phyloP scores from a whole-genome alignment of 805 yeast genomes.

The Saccharomyces paradoxus region DNA sequence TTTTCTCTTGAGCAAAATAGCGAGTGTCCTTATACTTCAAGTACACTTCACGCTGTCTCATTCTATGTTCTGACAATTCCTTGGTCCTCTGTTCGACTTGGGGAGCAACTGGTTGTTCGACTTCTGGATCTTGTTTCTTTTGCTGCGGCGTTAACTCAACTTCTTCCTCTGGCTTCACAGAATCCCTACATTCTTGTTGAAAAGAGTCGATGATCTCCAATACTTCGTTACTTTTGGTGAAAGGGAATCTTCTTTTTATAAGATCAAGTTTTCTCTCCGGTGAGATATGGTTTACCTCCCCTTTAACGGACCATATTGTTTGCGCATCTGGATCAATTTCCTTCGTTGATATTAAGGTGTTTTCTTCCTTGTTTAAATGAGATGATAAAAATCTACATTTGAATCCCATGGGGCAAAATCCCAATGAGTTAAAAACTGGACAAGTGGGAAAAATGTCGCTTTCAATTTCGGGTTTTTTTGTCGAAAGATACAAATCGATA shows the following conservation, averaged over 20 bases:
- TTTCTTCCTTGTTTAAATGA: slow-evolving; percentile 48
- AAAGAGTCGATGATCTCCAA: slow-evolving; percentile 58
- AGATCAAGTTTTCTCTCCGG: slow-evolving; percentile 32
- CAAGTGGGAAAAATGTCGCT: slow-evolving; percentile 45
- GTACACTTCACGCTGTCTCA: slow-evolving; percentile 26
- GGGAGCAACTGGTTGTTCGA: slow-evolving; percentile 5
- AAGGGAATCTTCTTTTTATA: slow-evolving; percentile 48
- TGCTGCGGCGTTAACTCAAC: slow-evolving; percentile 29
- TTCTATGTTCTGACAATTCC: slow-evolving; percentile 28
- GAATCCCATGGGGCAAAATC: slow-evolving; percentile 86
- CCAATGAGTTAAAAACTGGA: slow-evolving; percentile 75
- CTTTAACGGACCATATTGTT: slow-evolving; percentile 29
- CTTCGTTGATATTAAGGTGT: slow-evolving; percentile 34
- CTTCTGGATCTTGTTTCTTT: slow-evolving; percentile 4
- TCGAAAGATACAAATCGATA: slow-evolving; percentile 49
- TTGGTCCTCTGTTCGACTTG: slow-evolving; percentile 20
- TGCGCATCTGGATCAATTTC: slow-evolving; percentile 21
- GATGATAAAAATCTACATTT: slow-evolving; percentile 86
- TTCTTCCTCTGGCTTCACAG: slow-evolving; percentile 31
- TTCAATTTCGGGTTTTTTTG: slow-evolving; percentile 63
- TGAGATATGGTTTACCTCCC: slow-evolving; percentile 58
- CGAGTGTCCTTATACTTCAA: slow-evolving; percentile 63
- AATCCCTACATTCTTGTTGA: slow-evolving; percentile 32
- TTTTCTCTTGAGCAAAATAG: slow-evolving; percentile 74
- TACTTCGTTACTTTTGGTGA: slow-evolving; percentile 49